A percentile compares a stretch with the other conserved stretches of the same genome.
Conservation (phyloP, 2,329 filamentous ascomycete species). For the Lecanoromycetidae sp. region DNA sequence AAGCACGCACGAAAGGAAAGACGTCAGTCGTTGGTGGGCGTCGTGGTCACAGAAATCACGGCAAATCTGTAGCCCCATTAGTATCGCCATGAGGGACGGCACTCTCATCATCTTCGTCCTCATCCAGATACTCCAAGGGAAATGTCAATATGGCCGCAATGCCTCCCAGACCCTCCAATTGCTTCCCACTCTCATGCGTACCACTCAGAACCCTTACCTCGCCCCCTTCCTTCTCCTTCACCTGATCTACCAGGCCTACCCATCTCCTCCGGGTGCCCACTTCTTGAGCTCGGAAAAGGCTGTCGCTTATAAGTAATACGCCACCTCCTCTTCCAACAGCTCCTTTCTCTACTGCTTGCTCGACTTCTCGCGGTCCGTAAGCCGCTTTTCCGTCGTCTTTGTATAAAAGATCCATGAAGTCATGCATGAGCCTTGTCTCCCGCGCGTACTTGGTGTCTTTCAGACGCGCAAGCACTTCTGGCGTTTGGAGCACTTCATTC, state of each 20-base stretch:
- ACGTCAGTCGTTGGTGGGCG: too few species aligned
- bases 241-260: slow-evolving; percentile 75
- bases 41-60: neutral
- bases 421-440: slow-evolving; percentile 75
- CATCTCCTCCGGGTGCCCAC: slow-evolving; percentile 65
- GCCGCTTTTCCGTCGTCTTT: slow-evolving; percentile 79
- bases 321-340: slow-evolving; percentile 81
- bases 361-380: slow-evolving; percentile 76
- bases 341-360: slow-evolving; percentile 70
- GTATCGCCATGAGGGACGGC: neutral
- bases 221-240: slow-evolving; percentile 68
- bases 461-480: slow-evolving; percentile 63
- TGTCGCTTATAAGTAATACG: slow-evolving; percentile 73
- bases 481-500: slow-evolving; percentile 72
- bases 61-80: neutral
- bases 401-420: slow-evolving; percentile 64
- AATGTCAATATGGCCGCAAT: slow-evolving; percentile 87
- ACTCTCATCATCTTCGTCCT: slow-evolving; percentile 38
- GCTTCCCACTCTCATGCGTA: slow-evolving; percentile 83
- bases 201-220: slow-evolving; percentile 83
- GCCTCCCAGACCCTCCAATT: slow-evolving; percentile 70
- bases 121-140: slow-evolving; percentile 69
- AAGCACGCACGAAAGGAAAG: too few species aligned
- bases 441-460: slow-evolving; percentile 78
- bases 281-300: slow-evolving; percentile 72